Percentiles rank a stretch among this genome's conserved stretches.
Evolutionary conservation across 2,329 filamentous ascomycete genomes (phyloP).

Genomic region (Colletotrichum sidae): DNA sequence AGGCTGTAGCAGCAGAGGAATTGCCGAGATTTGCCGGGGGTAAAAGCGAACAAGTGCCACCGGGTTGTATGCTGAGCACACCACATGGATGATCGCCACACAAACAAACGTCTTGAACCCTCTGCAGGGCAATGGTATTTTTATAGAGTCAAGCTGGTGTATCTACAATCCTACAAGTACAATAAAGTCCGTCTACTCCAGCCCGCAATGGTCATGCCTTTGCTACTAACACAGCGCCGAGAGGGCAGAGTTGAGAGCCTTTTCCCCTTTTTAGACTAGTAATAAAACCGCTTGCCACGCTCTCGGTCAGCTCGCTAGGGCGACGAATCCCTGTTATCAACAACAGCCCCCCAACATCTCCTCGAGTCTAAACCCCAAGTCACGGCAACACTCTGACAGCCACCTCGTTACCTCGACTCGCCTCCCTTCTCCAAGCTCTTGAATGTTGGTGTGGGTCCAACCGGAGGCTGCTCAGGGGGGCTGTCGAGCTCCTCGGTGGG

Average conservation of each 20-base stretch:
- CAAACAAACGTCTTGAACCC: not conserved
- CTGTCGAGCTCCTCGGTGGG: slow-evolving; percentile 58
- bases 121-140: slow-evolving; percentile 5
- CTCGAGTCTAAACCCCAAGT: not conserved
- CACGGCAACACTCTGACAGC: not conserved
- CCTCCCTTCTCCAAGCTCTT: slow-evolving; percentile 27
- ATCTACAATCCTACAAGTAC: slow-evolving; percentile 37
- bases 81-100: too few species aligned
- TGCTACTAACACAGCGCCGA: slow-evolving; percentile 32
- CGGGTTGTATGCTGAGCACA: too few species aligned
- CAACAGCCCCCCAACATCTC: not conserved
- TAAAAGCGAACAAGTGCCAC: too few species aligned
- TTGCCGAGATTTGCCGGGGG: too few species aligned
- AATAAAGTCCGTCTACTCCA: slow-evolving; percentile 33
- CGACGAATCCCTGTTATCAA: not conserved
- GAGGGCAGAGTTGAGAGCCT: slow-evolving; percentile 35
- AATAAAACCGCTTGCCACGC: not conserved
- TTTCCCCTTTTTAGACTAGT: slow-evolving; percentile 6
- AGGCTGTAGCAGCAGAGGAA: too few species aligned
- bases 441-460: slow-evolving; percentile 46
- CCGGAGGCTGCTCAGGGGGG: slow-evolving; percentile 46
- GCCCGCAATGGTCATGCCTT: slow-evolving; percentile 29
- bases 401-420: slow-evolving; percentile 40
- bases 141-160: slow-evolving; percentile 25
- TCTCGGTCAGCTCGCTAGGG: not conserved